Percentiles rank a stretch among this genome's conserved stretches.
Conservation (phyloP, 2,329 filamentous ascomycete genomes). For the Epichloe baconii region DNA sequence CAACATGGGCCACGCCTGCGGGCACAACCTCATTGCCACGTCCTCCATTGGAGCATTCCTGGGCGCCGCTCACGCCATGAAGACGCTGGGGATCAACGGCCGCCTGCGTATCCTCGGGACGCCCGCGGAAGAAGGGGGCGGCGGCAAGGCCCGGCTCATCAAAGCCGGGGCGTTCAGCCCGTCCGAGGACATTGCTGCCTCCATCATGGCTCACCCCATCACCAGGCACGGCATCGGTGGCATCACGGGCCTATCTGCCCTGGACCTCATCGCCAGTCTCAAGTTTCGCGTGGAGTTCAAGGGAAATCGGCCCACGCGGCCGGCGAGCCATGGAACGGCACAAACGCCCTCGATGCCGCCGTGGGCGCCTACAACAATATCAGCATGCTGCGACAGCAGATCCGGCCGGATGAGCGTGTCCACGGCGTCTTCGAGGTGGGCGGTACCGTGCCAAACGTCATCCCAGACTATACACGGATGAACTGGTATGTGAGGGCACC, state of each 20-base stretch:
- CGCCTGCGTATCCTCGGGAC: conserved; percentile 27
- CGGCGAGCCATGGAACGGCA: conserved; percentile 22
- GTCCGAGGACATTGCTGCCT: conserved; percentile 10
- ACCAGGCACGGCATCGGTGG: not conserved
- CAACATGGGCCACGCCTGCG: conserved; percentile 30
- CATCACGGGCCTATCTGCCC: not conserved
- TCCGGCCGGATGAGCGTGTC: conserved; percentile 22
- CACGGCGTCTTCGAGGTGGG: conserved; percentile 24
- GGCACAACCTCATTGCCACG: conserved; percentile 31
- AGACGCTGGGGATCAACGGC: conserved; percentile 15
- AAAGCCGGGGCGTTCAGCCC: conserved; percentile 13
- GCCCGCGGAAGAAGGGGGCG: conserved; percentile 29
- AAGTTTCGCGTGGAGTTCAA: conserved; percentile 16
- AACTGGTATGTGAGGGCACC: conserved; percentile 26
- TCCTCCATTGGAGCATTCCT: conserved; percentile 26
- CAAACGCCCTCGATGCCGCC: conserved; percentile 26
- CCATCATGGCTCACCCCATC: conserved; percentile 17
- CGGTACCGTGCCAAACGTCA: conserved; percentile 26
- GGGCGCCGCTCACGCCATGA: conserved; percentile 20
- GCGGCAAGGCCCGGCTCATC: conserved; percentile 21
- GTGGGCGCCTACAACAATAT: conserved; percentile 23
- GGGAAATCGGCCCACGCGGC: conserved; percentile 24
- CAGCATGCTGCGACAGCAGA: conserved; percentile 25
- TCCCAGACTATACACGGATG: conserved; percentile 25
- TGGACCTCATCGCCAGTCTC: conserved; percentile 3